Conservation (phyloP, 2,329 filamentous ascomycete species). For the Aspergillus novofumigatus region DNA sequence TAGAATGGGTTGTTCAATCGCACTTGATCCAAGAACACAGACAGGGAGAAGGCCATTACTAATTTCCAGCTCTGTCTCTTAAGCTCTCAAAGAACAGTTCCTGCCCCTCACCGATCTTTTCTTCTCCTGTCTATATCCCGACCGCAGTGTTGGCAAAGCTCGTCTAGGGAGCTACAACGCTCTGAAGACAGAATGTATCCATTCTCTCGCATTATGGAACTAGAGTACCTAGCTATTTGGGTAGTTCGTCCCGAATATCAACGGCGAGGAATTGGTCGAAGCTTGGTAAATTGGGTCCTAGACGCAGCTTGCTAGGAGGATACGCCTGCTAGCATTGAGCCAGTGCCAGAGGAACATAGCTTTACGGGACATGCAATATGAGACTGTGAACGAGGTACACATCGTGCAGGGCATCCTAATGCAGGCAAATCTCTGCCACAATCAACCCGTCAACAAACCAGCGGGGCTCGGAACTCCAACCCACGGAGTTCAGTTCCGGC, state of each 20-base stretch:
- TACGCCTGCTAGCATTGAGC: slow-evolving; percentile 9
- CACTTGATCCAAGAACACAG: background rate
- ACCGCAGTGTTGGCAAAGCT: slow-evolving; percentile 9
- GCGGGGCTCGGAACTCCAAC: too few relatives aligned
- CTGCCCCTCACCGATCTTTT: background rate
- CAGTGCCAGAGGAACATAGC: slow-evolving; percentile 2
- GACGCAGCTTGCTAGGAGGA: slow-evolving; percentile 14
- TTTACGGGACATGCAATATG: slow-evolving; percentile 8
- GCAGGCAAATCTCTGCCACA: slow-evolving; percentile 7
- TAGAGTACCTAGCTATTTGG: slow-evolving; percentile 12
- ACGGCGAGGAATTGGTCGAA: slow-evolving; percentile 11
- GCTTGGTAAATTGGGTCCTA: slow-evolving; percentile 15
- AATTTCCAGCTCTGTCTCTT: background rate
- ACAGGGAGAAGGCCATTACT: background rate
- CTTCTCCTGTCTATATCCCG: slow-evolving; percentile 2
- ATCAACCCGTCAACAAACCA: too few relatives aligned
- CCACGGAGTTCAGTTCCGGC: too few relatives aligned
- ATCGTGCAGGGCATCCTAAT: slow-evolving; percentile 4
- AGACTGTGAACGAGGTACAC: slow-evolving; percentile 1
- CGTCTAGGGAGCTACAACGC: slow-evolving; percentile 3
- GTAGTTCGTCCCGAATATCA: slow-evolving; percentile 13
- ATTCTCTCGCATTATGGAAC: slow-evolving; percentile 1
- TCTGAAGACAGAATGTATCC: slow-evolving; percentile 2
- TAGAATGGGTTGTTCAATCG: slow-evolving; percentile 1
- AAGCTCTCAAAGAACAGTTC: slow-evolving; percentile 4